A percentile compares a stretch with the other conserved stretches of the same genome.
phyloP scores from a whole-genome alignment of 805 yeast genomes.

The Saturnispora galanensis region DNA sequence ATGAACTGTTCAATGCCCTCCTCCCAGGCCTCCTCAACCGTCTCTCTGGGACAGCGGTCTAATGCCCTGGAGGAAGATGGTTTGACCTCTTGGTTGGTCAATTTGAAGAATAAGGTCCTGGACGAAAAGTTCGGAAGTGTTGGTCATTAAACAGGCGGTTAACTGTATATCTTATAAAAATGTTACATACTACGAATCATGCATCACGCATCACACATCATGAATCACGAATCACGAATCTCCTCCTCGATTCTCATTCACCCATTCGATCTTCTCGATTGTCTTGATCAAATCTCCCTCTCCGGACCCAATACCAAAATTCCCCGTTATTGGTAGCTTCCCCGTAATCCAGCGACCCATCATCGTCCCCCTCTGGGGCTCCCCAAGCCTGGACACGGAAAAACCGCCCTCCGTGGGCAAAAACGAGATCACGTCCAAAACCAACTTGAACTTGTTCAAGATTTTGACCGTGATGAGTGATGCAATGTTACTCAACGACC shows the following conservation, averaged over 20 bases:
- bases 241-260: slow-evolving; percentile 4
- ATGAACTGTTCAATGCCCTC: background rate
- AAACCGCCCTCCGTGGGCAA: slow-evolving; percentile 45
- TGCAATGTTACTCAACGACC: slow-evolving; percentile 59
- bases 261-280: slow-evolving; percentile 13
- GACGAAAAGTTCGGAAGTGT: slow-evolving; percentile 28
- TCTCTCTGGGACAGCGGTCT: slow-evolving; percentile 1
- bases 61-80: slow-evolving; percentile 3
- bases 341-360: slow-evolving; percentile 47
- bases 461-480: slow-evolving; percentile 76
- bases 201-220: background rate
- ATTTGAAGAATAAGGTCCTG: slow-evolving; percentile 34
- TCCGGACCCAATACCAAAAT: slow-evolving; percentile 55
- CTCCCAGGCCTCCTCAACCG: background rate
- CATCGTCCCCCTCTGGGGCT: slow-evolving; percentile 65
- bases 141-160: slow-evolving; percentile 10
- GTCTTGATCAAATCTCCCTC: slow-evolving; percentile 48
- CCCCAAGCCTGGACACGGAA: slow-evolving; percentile 63
- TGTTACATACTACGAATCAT: too few relatives aligned
- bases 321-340: slow-evolving; percentile 31
- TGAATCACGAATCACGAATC: background rate
- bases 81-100: slow-evolving; percentile 48
- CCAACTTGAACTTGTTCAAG: slow-evolving; percentile 69
- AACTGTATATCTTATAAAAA: too few relatives aligned
- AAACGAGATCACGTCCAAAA: slow-evolving; percentile 78